Evolutionary conservation across 306 rosid species (phyloP).

Genomic region (Hippophae gyantsensis): DNA sequence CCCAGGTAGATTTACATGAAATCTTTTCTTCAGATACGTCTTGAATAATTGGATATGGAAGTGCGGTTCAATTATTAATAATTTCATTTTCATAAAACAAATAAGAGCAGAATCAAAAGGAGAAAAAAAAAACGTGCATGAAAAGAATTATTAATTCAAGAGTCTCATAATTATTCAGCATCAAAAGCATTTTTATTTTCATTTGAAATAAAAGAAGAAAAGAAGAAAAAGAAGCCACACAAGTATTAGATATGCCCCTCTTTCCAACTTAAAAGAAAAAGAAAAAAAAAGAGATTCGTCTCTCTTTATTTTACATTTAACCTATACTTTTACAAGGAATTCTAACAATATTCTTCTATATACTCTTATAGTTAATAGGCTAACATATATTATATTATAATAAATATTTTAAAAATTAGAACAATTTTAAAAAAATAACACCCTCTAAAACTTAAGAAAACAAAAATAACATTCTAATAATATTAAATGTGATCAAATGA

Average conservation of each 20-base stretch:
- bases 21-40: conserved; percentile 8
- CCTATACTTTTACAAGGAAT: background rate
- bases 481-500: no score
- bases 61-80: conserved; percentile 9
- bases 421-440: no score
- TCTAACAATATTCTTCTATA: background rate
- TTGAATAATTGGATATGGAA: background rate
- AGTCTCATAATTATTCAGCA: conserved; percentile 22
- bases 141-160: conserved; percentile 35
- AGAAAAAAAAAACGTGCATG: conserved; percentile 22
- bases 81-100: background rate
- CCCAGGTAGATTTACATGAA: conserved; percentile 1
- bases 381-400: no score
- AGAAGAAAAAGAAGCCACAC: background rate
- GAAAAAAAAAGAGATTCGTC: conserved; percentile 17
- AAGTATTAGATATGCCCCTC: background rate
- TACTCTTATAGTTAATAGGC: no score
- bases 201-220: conserved; percentile 19
- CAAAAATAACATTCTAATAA: no score
- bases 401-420: no score
- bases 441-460: no score
- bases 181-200: conserved; percentile 43
- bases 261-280: conserved; percentile 6
- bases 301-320: conserved; percentile 3
- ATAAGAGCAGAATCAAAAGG: background rate